Percentiles rank a stretch among this genome's conserved stretches.
Conservation (phyloP, 257 asterid species). For the Nicotiana tabacum region DNA sequence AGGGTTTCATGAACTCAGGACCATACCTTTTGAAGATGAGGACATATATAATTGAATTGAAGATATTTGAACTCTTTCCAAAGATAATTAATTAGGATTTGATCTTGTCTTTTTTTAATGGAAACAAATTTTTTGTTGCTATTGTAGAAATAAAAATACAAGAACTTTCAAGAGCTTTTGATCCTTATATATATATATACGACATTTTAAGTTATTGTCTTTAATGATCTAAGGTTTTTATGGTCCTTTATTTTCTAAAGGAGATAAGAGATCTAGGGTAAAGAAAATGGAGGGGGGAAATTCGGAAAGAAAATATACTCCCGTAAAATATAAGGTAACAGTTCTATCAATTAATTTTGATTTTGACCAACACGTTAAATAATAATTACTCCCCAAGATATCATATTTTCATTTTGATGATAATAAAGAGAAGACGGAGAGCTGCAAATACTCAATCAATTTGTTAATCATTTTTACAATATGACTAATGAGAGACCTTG, state of each 20-base stretch:
- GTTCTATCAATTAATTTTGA: background rate
- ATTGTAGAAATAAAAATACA: background rate
- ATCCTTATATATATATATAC: background rate
- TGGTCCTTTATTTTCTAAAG: background rate
- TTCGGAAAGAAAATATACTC: too few relatives aligned
- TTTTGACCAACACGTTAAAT: background rate
- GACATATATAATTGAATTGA: background rate
- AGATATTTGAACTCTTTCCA: background rate
- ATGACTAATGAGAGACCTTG: background rate
- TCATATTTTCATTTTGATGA: background rate
- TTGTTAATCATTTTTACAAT: background rate
- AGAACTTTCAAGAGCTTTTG: background rate
- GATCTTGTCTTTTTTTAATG: background rate
- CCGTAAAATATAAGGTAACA: too few relatives aligned
- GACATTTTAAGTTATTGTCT: background rate
- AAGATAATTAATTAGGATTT: background rate
- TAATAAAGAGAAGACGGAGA: background rate
- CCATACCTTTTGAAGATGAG: conserved; percentile 10
- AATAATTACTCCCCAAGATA: background rate
- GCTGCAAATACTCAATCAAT: conserved; percentile 2
- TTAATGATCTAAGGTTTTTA: background rate
- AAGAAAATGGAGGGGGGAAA: too few relatives aligned
- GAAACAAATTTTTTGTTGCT: background rate
- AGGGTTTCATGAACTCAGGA: conserved; percentile 2
- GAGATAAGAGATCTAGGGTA: too few relatives aligned